A percentile compares a stretch with the other conserved stretches of the same genome.
Evolutionary conservation across 1,139 yeast species (phyloP).

Genomic region (Saccharomyces hybrid): DNA sequence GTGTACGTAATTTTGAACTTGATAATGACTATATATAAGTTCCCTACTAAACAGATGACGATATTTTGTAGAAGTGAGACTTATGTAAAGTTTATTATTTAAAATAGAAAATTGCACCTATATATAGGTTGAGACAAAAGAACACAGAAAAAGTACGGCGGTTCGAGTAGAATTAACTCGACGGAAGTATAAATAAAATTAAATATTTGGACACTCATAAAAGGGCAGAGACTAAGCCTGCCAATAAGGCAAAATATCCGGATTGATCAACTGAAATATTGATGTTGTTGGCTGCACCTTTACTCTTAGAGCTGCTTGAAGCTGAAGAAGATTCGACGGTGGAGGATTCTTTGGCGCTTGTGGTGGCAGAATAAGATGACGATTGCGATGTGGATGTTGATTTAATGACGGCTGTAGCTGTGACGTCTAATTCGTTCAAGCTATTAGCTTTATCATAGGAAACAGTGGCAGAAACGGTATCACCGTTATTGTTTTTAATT

Average conservation of each 20-base stretch:
- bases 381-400: conserved; percentile 21
- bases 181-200: not conserved
- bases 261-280: conserved; percentile 7
- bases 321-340: conserved; percentile 1
- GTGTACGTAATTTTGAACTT: not conserved
- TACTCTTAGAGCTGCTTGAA: conserved; percentile 12
- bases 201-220: conserved; percentile 6
- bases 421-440: conserved; percentile 36
- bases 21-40: too few species aligned
- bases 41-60: too few species aligned
- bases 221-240: conserved; percentile 11
- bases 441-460: conserved; percentile 39
- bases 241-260: conserved; percentile 14
- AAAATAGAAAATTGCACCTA: not conserved
- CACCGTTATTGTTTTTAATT: conserved; percentile 45
- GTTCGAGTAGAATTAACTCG: not conserved
- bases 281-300: conserved; percentile 14
- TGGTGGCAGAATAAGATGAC: conserved; percentile 9
- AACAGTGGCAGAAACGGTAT: conserved; percentile 47
- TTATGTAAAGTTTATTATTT: not conserved
- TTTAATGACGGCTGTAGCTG: conserved; percentile 30
- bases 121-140: not conserved
- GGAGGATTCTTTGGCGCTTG: conserved; percentile 10
- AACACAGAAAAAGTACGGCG: not conserved
- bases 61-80: not conserved